Percentiles rank a stretch among this genome's conserved stretches.
These are phyloP conservation scores for Ostreobium quekettii DNA, from an alignment of 139 green algal species.

Conservation along the genomic window DNA sequence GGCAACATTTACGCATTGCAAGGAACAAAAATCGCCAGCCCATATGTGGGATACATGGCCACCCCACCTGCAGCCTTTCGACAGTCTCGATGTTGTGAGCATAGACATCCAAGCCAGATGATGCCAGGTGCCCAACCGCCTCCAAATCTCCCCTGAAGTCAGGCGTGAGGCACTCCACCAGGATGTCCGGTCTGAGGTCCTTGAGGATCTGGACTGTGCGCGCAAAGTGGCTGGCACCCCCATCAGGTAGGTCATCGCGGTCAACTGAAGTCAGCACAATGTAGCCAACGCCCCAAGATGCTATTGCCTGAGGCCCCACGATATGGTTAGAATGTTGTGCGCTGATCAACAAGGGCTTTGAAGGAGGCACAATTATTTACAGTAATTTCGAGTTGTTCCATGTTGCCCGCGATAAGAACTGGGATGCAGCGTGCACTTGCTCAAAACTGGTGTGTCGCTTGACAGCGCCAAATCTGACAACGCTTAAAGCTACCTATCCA, in stretches of 20 bases:
- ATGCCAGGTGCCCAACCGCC: slow-evolving; percentile 55
- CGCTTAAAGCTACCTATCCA: too few relatives aligned
- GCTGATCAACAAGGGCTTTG: neutral
- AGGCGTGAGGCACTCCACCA: slow-evolving; percentile 86
- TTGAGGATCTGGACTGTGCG: slow-evolving; percentile 49
- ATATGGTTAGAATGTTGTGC: neutral
- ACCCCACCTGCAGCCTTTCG: slow-evolving; percentile 57
- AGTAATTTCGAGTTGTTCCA: neutral
- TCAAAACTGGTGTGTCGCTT: too few relatives aligned
- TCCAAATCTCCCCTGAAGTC: slow-evolving; percentile 85
- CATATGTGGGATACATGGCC: too few relatives aligned
- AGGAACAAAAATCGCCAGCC: too few relatives aligned
- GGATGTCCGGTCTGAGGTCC: slow-evolving; percentile 48
- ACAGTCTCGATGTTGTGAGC: slow-evolving; percentile 99
- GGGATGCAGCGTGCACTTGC: too few relatives aligned
- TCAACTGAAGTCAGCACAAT: slow-evolving; percentile 86
- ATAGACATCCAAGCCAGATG: slow-evolving; percentile 89
- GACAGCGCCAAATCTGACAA: too few relatives aligned
- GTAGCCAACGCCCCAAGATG: slow-evolving; percentile 78
- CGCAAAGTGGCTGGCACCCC: slow-evolving; percentile 79
- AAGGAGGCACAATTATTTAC: slow-evolving; percentile 4
- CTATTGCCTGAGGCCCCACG: slow-evolving; percentile 46
- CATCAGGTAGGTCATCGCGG: slow-evolving; percentile 83
- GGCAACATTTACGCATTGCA: too few relatives aligned
- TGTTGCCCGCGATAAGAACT: too few relatives aligned